Evolutionary conservation across 768 basidiomycete species (phyloP).

Genomic region (Rhodotorula kratochvilovae): DNA sequence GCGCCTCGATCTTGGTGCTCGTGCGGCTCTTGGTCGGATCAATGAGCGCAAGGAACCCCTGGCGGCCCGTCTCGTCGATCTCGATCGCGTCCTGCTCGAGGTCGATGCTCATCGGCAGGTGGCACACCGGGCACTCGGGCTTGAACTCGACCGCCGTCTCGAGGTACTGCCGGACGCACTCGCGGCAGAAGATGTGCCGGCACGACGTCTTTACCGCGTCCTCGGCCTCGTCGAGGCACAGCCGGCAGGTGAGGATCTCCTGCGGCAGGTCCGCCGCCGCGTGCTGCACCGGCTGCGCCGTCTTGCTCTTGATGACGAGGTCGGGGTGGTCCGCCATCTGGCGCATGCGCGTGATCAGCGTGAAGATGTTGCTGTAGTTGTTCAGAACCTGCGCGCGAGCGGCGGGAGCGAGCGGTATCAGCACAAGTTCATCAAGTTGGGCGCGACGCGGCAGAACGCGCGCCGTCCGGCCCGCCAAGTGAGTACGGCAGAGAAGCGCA

Average conservation of each 20-base stretch:
- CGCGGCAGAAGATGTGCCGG: constrained; percentile 79
- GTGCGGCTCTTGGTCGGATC: constrained; percentile 87
- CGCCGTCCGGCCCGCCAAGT: too few relatives aligned
- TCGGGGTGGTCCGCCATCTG: constrained; percentile 63
- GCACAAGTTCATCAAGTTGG: too few relatives aligned
- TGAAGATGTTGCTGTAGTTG: constrained; percentile 70
- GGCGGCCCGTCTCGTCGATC: constrained; percentile 66
- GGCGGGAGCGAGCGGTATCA: too few relatives aligned
- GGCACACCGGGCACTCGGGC: constrained; percentile 94
- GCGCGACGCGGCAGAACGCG: neutral
- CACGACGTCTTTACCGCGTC: constrained; percentile 94
- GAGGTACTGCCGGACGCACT: constrained; percentile 91
- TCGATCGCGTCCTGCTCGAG: constrained; percentile 91
- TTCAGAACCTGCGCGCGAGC: constrained; percentile 19
- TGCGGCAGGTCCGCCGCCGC: constrained; percentile 54
- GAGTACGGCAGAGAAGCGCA: neutral
- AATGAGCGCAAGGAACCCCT: constrained; percentile 88
- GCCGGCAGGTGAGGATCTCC: constrained; percentile 57
- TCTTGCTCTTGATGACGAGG: constrained; percentile 81
- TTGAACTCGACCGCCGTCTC: constrained; percentile 68
- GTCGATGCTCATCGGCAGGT: constrained; percentile 85
- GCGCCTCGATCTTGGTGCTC: constrained; percentile 94
- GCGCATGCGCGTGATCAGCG: constrained; percentile 81
- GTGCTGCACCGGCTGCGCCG: constrained; percentile 61
- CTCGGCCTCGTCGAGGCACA: constrained; percentile 96